Evolutionary conservation across 2,329 filamentous ascomycete genomes (phyloP), one percentile per base, ranked within the genome.

Genomic region (Fusarium beomiforme): DNA sequence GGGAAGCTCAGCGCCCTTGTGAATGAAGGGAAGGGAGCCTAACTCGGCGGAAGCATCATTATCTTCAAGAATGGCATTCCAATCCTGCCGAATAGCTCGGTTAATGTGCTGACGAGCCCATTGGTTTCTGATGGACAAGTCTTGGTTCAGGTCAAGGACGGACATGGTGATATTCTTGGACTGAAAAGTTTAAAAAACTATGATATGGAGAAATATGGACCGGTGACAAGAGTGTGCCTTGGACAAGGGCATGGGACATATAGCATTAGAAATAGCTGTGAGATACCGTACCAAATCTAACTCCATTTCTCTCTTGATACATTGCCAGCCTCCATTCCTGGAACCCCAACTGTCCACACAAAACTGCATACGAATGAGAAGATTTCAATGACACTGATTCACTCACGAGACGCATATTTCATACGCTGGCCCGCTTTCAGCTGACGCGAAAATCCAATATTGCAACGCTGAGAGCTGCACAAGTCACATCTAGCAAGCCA

Each of bases 41-140:
- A 55, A 6, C 47, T 58, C 51, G n/a, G 59, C 46, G 3, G 51
- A 47, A 43, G 31, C 51, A 39, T 61, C 19, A 8, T 37, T 34
- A 4, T 12, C 21, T 2, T 61, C n/a, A n/a, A 61, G 33, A n/a
- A 61, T 33, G 4, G 44, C 26, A 17, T 61, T 61, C 59, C 59
- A 61, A 8, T 56, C 59, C 23, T 61, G 59, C 4, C 21, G 41
- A 24, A 61, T 24, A 23, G 59, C 59, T 39, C 34, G 43, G 16
- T 41, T 42, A 1, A 58, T 47, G 4, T 61, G 59, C 11, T 61
- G 59, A 6, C 41, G 53, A 41, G 59, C 53, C 59, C 59, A 61
- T 29, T 61, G 59, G 19, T 61, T 61, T 29, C 59, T 24, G 14
- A 61, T 46, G 16, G 59, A 61, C 37, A 61, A 26, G 9, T 47